Percentiles rank a stretch among this genome's conserved stretches.
These are phyloP conservation scores for Pythium monospermum DNA, from an alignment of 352 stramenopile species.

Conservation along the genomic window DNA sequence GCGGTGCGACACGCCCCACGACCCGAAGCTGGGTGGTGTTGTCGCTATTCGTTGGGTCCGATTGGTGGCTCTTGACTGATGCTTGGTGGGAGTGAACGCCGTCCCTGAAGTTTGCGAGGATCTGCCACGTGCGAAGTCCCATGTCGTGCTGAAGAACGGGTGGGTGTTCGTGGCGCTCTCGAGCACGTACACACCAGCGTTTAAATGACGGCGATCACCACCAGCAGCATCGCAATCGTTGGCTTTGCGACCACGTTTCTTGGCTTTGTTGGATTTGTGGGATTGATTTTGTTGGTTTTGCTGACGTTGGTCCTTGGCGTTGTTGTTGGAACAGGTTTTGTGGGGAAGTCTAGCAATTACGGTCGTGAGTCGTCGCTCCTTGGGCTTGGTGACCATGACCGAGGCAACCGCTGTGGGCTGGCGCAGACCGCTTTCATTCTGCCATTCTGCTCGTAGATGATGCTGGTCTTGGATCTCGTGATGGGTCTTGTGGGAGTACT, in stretches of 20 bases:
- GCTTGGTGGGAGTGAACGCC: constrained; percentile 39
- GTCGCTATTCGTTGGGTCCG: too few species aligned
- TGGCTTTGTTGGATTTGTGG: constrained; percentile 27
- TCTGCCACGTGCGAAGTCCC: constrained; percentile 63
- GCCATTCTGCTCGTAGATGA: too few species aligned
- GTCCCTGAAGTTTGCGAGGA: constrained; percentile 36
- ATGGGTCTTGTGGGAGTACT: too few species aligned
- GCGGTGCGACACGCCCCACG: constrained; percentile 41
- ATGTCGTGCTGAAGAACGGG: constrained; percentile 58
- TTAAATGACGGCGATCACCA: constrained; percentile 29
- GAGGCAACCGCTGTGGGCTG: too few species aligned
- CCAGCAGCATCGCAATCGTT: constrained; percentile 8
- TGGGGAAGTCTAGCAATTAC: too few species aligned
- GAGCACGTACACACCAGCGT: constrained; percentile 64
- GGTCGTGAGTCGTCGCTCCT: background rate
- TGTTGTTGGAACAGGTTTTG: too few species aligned
- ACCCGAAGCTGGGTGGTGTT: constrained; percentile 48
- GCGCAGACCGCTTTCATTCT: background rate
- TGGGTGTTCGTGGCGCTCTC: constrained; percentile 60
- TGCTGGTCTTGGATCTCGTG: too few species aligned
- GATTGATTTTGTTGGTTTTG: background rate
- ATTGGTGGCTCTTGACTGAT: constrained; percentile 36
- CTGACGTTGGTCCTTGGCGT: constrained; percentile 4
- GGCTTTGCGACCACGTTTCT: constrained; percentile 7
- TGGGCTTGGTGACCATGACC: constrained; percentile 5